phyloP scores from a whole-genome alignment of 164 flowering plant genomes.

The Malania oleifera region DNA sequence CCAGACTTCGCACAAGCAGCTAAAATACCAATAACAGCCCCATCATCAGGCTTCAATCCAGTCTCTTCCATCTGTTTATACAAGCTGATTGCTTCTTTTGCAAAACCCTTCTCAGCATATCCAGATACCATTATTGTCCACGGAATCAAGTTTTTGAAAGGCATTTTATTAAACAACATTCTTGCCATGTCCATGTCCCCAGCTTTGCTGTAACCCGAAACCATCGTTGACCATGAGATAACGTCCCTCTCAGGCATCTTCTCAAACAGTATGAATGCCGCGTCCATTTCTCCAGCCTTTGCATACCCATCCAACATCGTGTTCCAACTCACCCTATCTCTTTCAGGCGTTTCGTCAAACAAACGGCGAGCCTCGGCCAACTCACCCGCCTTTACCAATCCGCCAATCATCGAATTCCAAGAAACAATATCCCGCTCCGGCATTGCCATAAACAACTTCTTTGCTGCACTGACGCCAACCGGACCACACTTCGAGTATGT shows the following conservation, averaged over 20 bases:
- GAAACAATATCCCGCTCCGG: conserved; percentile 55
- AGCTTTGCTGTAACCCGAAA: conserved; percentile 54
- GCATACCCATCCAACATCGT: conserved; percentile 67
- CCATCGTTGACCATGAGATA: conserved; percentile 83
- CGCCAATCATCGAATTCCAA: conserved; percentile 71
- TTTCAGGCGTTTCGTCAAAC: conserved; percentile 82
- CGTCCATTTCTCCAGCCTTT: conserved; percentile 57
- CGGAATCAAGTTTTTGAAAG: conserved; percentile 57
- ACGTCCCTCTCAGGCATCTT: conserved; percentile 68
- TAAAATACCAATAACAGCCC: conserved; percentile 52
- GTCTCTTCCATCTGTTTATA: conserved; percentile 49
- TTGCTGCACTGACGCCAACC: conserved; percentile 39
- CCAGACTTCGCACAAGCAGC: conserved; percentile 82
- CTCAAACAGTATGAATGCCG: conserved; percentile 61
- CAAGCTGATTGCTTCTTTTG: conserved; percentile 50
- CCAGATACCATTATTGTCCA: conserved; percentile 82
- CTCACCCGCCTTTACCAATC: conserved; percentile 46
- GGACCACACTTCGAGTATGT: conserved; percentile 56
- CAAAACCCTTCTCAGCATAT: conserved; percentile 67
- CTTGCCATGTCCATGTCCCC: conserved; percentile 81
- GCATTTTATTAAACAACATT: conserved; percentile 71
- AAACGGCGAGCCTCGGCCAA: conserved; percentile 42
- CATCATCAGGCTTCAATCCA: conserved; percentile 47
- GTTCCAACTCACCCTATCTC: conserved; percentile 81
- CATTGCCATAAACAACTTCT: conserved; percentile 55